Conservation (phyloP, 164 flowering plant genomes). For the Annona squamosa region DNA sequence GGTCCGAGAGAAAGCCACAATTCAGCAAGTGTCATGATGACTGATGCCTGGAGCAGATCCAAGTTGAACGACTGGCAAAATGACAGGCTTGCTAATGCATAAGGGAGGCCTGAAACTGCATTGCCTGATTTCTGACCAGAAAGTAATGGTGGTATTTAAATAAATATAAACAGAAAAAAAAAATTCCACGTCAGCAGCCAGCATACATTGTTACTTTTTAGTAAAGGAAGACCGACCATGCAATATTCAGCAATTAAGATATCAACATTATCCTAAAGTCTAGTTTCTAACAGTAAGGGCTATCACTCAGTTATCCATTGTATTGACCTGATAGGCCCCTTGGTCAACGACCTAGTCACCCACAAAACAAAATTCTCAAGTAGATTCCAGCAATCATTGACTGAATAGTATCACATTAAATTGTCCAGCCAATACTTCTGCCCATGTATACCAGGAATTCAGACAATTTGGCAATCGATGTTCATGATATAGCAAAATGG, state of each 20-base stretch:
- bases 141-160: too few relatives aligned
- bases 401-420: too few relatives aligned
- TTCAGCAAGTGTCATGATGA: conserved; percentile 74
- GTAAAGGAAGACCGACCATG: neutral
- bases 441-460: too few relatives aligned
- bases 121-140: conserved; percentile 5
- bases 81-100: conserved; percentile 83
- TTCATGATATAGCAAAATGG: too few relatives aligned
- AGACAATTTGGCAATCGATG: too few relatives aligned
- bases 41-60: conserved; percentile 95
- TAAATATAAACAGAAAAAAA: neutral
- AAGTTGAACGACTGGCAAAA: conserved; percentile 86
- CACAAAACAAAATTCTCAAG: neutral
- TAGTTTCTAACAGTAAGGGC: neutral
- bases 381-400: neutral
- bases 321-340: neutral
- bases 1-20: conserved; percentile 87
- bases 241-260: neutral
- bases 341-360: neutral
- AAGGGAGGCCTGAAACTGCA: conserved; percentile 1
- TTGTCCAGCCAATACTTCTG: too few relatives aligned
- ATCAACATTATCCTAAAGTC: neutral
- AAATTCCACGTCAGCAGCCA: neutral
- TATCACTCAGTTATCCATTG: neutral
- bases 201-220: neutral